phyloP scores from a whole-genome alignment of 805 yeast genomes.

The Lachancea sp. region DNA sequence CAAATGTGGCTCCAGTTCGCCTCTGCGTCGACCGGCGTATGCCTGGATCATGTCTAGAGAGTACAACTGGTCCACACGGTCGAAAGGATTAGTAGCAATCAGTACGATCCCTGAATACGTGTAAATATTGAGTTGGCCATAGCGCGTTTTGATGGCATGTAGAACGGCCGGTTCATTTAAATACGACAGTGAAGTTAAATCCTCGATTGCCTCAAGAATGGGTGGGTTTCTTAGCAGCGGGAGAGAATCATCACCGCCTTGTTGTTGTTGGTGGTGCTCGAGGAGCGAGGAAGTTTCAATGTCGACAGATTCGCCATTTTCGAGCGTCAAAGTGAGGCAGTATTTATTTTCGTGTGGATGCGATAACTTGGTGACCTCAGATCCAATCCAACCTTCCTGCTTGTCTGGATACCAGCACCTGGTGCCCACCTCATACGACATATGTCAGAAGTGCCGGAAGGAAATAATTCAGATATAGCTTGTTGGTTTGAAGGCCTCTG shows the following conservation, averaged over 20 bases:
- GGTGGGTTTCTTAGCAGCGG: slow-evolving; percentile 91
- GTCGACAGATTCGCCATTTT: slow-evolving; percentile 42
- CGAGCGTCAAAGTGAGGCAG: slow-evolving; percentile 47
- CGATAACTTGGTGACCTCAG: slow-evolving; percentile 46
- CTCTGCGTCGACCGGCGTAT: slow-evolving; percentile 86
- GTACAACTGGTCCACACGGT: slow-evolving; percentile 82
- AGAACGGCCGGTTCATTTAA: slow-evolving; percentile 94
- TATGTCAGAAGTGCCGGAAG: slow-evolving; percentile 6
- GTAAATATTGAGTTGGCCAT: slow-evolving; percentile 83
- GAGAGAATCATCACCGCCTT: slow-evolving; percentile 24
- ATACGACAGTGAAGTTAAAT: slow-evolving; percentile 84
- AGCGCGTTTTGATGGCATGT: slow-evolving; percentile 86
- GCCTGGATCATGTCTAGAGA: slow-evolving; percentile 91
- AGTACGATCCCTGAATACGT: slow-evolving; percentile 95
- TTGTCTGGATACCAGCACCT: slow-evolving; percentile 77
- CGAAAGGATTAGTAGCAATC: slow-evolving; percentile 95
- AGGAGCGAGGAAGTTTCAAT: slow-evolving; percentile 40
- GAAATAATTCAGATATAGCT: not conserved
- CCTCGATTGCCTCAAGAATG: slow-evolving; percentile 87
- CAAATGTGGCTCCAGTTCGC: slow-evolving; percentile 93
- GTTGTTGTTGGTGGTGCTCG: slow-evolving; percentile 31
- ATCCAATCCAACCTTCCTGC: slow-evolving; percentile 66
- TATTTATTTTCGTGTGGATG: slow-evolving; percentile 36
- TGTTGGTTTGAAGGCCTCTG: too few species aligned
- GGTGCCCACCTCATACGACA: slow-evolving; percentile 49